Conservation (phyloP, 2,329 filamentous ascomycete species). For the Claviceps africana region DNA sequence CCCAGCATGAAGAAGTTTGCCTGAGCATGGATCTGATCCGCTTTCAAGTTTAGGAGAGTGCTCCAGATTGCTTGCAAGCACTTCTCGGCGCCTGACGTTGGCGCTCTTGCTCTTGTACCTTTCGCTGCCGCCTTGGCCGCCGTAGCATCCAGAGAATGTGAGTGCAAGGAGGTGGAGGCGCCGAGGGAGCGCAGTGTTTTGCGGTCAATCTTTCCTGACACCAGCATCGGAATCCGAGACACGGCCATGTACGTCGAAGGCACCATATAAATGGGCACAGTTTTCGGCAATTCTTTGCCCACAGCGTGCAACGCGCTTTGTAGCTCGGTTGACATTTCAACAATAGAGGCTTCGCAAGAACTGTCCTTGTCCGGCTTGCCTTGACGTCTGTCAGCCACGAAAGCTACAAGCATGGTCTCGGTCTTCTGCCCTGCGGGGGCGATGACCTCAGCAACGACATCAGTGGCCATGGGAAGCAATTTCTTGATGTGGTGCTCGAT, state of each 20-base stretch:
- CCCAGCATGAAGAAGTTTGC: constrained; percentile 3
- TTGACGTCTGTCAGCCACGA: not conserved
- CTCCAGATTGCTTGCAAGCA: not conserved
- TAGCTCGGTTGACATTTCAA: not conserved
- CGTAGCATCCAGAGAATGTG: not conserved
- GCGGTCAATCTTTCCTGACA: not conserved
- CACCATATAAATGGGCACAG: not conserved
- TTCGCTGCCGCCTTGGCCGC: not conserved
- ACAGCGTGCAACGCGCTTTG: not conserved
- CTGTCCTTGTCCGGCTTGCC: not conserved
- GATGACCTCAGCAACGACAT: constrained; percentile 1
- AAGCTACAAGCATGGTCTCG: not conserved
- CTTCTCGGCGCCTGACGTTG: not conserved
- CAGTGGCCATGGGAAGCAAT: not conserved
- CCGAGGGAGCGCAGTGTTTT: not conserved
- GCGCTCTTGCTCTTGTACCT: not conserved
- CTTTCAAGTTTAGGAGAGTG: not conserved
- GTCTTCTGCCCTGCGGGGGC: not conserved
- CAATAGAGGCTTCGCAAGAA: not conserved
- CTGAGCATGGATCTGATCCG: not conserved
- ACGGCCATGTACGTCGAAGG: not conserved
- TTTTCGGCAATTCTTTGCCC: not conserved
- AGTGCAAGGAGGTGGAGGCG: not conserved
- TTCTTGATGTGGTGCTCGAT: constrained; percentile 8
- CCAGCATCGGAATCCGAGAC: constrained; percentile 1